Percentiles rank a stretch among this genome's conserved stretches.
These are phyloP conservation scores for Fusarium sp. DNA, from an alignment of 2,329 filamentous ascomycete genomes.

Conservation along the genomic window DNA sequence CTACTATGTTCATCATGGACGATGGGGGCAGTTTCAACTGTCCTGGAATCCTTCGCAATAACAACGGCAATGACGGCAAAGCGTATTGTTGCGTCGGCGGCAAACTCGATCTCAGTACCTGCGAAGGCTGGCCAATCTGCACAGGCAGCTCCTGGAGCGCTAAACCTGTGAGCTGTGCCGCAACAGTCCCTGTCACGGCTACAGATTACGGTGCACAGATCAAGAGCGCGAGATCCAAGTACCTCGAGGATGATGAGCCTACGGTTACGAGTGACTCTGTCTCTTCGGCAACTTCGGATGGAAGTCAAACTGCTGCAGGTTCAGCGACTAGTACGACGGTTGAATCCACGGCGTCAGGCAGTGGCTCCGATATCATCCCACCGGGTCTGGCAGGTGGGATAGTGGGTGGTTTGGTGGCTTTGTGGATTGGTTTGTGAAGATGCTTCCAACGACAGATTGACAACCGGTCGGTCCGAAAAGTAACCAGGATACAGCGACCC, in stretches of 20 bases:
- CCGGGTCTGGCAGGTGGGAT: neutral
- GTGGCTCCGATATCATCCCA: neutral
- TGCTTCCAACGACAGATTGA: neutral
- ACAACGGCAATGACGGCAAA: neutral
- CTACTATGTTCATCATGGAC: neutral
- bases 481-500: too few relatives aligned
- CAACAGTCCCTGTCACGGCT: conserved; percentile 1
- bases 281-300: neutral
- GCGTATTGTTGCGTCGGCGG: conserved; percentile 21
- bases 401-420: neutral
- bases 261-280: neutral
- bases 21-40: neutral
- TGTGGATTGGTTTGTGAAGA: conserved; percentile 2
- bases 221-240: conserved; percentile 19
- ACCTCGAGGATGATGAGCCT: neutral
- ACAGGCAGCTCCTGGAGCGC: conserved; percentile 6
- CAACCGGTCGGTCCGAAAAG: too few relatives aligned
- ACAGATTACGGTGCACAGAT: conserved; percentile 8
- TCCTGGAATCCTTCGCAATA: conserved; percentile 2
- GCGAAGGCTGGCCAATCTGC: conserved; percentile 26
- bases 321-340: neutral
- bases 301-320: neutral
- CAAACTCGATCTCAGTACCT: conserved; percentile 15
- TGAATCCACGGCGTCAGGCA: neutral
- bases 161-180: conserved; percentile 5